Evolutionary conservation across 2,329 filamentous ascomycete species (phyloP), one percentile per base, ranked within the genome.

Genomic region (Raffaelea ambrosiae): DNA sequence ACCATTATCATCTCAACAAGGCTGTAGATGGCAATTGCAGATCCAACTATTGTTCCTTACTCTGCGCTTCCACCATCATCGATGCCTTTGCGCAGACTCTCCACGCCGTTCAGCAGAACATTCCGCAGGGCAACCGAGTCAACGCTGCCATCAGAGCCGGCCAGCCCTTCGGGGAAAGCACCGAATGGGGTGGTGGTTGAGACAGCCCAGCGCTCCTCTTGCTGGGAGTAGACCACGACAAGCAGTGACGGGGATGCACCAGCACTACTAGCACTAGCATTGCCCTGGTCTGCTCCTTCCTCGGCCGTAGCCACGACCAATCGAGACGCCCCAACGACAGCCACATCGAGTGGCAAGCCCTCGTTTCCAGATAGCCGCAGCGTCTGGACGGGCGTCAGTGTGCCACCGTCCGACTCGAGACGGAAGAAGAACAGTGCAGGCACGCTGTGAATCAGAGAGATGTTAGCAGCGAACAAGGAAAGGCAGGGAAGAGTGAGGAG

Each of bases 341-440:
- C 58, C 11, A 74, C 58, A 58, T 81, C 77, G 4, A 91, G 73
- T 1, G 81, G 76, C 13, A 55, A 46, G 29, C 46, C 46, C n/a
- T n/a, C n/a, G n/a, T n/a, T n/a, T 8, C 84, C 84, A 3, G 72
- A 68, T 4, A 88, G 62, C 36, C 69, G 62, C 46, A 88, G 58
- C 44, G 72, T 74, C 41, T 72, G 65, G 8, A 63, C 61, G 51
- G 75, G 67, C 9, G 67, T 62, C 38, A 88, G 67, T 14, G 60
- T 63, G 51, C 73, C 74, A 43, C 50, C 51, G 43, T 75, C 61
- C 1, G 61, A 51, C n/a, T 62, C 61, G 35, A 85, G 68, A n/a
- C 66, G 65, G 66, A 84, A 86, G 48, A 76, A 66, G 62, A 91
- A 81, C 9, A 94, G 66, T 38, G 74, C 85, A 49, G 80, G 76